Percentiles rank a stretch among this genome's conserved stretches.
phyloP scores from a whole-genome alignment of 2,329 filamentous ascomycete genomes.

The Ophiocordyceps camponoti-floridani region DNA sequence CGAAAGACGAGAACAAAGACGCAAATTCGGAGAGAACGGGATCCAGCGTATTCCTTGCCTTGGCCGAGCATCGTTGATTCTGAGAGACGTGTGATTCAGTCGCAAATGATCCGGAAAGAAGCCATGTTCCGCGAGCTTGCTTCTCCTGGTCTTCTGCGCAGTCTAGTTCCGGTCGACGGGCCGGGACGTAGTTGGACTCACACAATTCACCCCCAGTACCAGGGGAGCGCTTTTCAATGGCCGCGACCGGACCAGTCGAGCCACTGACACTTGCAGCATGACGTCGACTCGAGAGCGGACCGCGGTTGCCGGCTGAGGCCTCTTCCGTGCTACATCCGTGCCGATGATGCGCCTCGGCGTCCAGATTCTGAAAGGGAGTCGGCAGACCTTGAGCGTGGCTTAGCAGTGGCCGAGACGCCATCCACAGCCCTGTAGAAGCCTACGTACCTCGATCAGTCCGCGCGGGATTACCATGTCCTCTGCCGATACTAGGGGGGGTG shows the following conservation, averaged over 20 bases:
- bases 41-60: constrained; percentile 5
- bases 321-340: not conserved
- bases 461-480: not conserved
- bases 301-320: not conserved
- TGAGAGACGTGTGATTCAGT: not conserved
- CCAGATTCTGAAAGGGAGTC: not conserved
- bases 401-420: not conserved
- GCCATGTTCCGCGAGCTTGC: not conserved
- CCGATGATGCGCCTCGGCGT: not conserved
- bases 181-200: not conserved
- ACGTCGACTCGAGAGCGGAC: not conserved
- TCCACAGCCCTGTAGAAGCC: not conserved
- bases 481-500: not conserved
- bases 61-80: constrained; percentile 3
- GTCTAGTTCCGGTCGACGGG: not conserved
- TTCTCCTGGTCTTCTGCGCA: not conserved
- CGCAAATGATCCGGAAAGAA: constrained; percentile 2
- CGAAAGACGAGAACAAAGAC: constrained; percentile 11
- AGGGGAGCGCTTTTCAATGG: not conserved
- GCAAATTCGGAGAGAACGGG: constrained; percentile 10
- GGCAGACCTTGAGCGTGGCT: not conserved
- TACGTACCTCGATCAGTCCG: not conserved
- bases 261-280: not conserved
- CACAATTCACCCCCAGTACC: not conserved
- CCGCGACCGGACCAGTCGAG: not conserved